These are phyloP conservation scores for Stagonosporopsis cucurbitacearum DNA, from an alignment of 2,329 filamentous ascomycete species.

Conservation along the genomic window DNA sequence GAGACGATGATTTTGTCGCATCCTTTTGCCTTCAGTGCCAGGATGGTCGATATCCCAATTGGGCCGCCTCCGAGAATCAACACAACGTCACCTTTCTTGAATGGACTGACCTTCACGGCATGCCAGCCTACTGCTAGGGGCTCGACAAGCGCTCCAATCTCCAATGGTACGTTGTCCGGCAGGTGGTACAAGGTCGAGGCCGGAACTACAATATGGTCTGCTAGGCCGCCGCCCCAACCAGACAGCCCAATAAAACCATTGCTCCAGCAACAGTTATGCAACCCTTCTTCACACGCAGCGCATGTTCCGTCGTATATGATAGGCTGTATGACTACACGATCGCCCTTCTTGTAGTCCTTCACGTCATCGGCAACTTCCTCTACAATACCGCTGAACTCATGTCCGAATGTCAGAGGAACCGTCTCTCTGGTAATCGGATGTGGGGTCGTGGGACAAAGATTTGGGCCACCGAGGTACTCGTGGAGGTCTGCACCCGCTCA, in stretches of 20 bases:
- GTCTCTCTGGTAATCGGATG: conserved; percentile 62
- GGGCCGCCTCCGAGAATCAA: conserved; percentile 62
- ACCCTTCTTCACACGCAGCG: conserved; percentile 58
- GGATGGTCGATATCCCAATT: conserved; percentile 55
- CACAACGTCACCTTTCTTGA: conserved; percentile 54
- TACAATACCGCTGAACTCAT: conserved; percentile 60
- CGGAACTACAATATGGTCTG: conserved; percentile 60
- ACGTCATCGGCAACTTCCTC: conserved; percentile 61
- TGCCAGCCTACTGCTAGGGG: conserved; percentile 64
- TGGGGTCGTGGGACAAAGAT: conserved; percentile 58
- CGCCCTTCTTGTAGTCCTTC: conserved; percentile 55
- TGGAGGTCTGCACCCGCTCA: conserved; percentile 48
- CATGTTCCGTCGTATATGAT: conserved; percentile 63
- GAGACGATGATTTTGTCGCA: conserved; percentile 59
- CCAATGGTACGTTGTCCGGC: conserved; percentile 59
- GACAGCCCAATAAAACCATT: conserved; percentile 62
- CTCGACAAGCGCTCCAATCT: conserved; percentile 61
- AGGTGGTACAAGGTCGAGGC: conserved; percentile 55
- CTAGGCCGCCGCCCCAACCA: conserved; percentile 60
- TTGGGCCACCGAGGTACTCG: conserved; percentile 57
- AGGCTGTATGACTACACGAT: conserved; percentile 59
- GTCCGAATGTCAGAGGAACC: conserved; percentile 60
- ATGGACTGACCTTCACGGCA: conserved; percentile 59
- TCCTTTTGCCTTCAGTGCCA: conserved; percentile 40
- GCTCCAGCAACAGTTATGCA: conserved; percentile 62